phyloP scores from a whole-genome alignment of 2,329 filamentous ascomycete genomes.

The Mariannaea sp. region DNA sequence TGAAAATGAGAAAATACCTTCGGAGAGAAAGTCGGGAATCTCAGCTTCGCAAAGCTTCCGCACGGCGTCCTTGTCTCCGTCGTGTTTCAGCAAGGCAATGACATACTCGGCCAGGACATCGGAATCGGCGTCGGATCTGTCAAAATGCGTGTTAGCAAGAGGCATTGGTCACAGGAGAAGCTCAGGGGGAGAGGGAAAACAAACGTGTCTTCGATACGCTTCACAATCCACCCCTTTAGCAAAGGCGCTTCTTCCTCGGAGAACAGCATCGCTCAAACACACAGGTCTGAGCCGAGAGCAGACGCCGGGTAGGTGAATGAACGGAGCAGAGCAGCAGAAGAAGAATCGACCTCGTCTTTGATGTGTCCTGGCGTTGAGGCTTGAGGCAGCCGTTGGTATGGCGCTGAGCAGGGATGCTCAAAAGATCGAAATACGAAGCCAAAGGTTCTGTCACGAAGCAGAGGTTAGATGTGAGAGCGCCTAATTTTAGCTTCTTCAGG shows the following conservation, averaged over 20 bases:
- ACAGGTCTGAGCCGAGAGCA: neutral
- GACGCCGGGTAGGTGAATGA: too few relatives aligned
- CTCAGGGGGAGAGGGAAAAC: constrained; percentile 38
- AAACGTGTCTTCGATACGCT: constrained; percentile 75
- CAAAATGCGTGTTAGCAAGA: constrained; percentile 20
- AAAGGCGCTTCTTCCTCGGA: constrained; percentile 63
- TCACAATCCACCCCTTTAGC: constrained; percentile 78
- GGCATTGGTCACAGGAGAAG: constrained; percentile 10
- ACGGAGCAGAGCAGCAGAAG: too few relatives aligned
- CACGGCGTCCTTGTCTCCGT: constrained; percentile 67
- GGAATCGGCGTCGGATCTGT: constrained; percentile 76
- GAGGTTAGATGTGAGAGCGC: constrained; percentile 23
- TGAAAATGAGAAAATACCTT: constrained; percentile 49
- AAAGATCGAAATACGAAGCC: too few relatives aligned
- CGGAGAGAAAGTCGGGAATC: constrained; percentile 75
- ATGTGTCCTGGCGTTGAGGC: neutral
- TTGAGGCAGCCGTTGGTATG: neutral
- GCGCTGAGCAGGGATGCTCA: neutral
- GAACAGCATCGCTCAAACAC: constrained; percentile 58
- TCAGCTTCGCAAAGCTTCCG: constrained; percentile 71
- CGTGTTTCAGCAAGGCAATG: constrained; percentile 74
- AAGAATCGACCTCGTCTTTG: neutral
- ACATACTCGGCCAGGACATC: constrained; percentile 86
- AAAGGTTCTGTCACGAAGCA: constrained; percentile 1
- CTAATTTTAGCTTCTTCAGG: constrained; percentile 24